phyloP scores from a whole-genome alignment of 2,329 filamentous ascomycete species.

The Exserohilum rostratum region DNA sequence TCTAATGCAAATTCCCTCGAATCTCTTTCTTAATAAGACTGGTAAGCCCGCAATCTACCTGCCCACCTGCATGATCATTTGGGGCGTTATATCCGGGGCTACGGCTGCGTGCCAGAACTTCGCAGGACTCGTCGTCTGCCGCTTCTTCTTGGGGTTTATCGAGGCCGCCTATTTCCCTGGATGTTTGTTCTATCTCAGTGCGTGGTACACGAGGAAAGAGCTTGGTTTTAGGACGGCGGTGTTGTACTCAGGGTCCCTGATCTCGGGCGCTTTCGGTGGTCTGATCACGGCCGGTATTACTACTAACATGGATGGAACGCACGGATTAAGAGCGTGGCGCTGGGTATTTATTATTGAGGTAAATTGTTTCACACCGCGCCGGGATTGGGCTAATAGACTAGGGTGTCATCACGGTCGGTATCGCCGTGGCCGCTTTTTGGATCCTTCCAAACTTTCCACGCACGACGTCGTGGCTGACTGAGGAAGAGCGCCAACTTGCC shows the following conservation, averaged over 20 bases:
- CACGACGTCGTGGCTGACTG: slow-evolving; percentile 49
- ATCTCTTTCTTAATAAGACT: slow-evolving; percentile 54
- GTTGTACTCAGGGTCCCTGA: slow-evolving; percentile 70
- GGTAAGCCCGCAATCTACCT: slow-evolving; percentile 50
- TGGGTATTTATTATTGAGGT: slow-evolving; percentile 71
- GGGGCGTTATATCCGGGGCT: slow-evolving; percentile 50
- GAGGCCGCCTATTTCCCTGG: slow-evolving; percentile 62
- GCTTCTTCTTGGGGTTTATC: slow-evolving; percentile 61
- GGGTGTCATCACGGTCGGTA: slow-evolving; percentile 66
- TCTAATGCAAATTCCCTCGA: slow-evolving; percentile 54
- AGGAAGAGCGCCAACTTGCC: slow-evolving; percentile 49
- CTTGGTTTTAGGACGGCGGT: slow-evolving; percentile 69
- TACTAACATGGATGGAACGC: slow-evolving; percentile 64
- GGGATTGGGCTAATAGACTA: slow-evolving; percentile 39
- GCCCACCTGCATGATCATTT: slow-evolving; percentile 49
- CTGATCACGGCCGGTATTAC: slow-evolving; percentile 66
- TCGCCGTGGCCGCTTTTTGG: slow-evolving; percentile 64
- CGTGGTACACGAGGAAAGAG: slow-evolving; percentile 74
- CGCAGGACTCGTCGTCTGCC: slow-evolving; percentile 53
- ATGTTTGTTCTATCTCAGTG: slow-evolving; percentile 66
- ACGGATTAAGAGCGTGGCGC: slow-evolving; percentile 66
- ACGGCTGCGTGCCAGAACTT: slow-evolving; percentile 53
- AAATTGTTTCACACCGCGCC: neutral
- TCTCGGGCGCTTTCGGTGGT: slow-evolving; percentile 75
- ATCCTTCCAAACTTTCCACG: slow-evolving; percentile 72